Conservation (phyloP, 1,284 basidiomycete species). For the Ceratobasidium sp. region DNA sequence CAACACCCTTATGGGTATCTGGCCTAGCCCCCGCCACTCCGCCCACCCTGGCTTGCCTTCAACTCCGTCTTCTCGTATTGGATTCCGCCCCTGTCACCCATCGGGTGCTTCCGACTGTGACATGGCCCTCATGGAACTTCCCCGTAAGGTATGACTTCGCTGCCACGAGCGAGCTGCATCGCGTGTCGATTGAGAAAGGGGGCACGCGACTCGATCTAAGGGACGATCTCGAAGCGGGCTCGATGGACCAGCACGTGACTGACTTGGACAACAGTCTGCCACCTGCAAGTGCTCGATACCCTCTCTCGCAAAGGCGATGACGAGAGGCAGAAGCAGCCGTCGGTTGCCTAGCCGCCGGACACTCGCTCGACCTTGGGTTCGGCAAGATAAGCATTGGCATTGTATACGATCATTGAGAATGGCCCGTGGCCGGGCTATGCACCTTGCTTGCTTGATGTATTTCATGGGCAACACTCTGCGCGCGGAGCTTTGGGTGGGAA, state of each 20-base stretch:
- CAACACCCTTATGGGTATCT: constrained; percentile 48
- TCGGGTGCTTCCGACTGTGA: constrained; percentile 37
- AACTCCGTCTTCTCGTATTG: neutral
- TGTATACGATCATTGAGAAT: neutral
- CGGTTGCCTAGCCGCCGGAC: constrained; percentile 27
- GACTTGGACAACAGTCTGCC: constrained; percentile 1
- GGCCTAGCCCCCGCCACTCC: constrained; percentile 42
- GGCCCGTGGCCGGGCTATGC: too few relatives aligned
- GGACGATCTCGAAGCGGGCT: constrained; percentile 19
- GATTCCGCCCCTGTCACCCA: constrained; percentile 37
- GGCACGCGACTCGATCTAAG: neutral
- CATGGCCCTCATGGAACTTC: constrained; percentile 45
- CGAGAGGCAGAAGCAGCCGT: constrained; percentile 18
- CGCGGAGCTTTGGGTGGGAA: too few relatives aligned
- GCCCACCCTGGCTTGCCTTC: constrained; percentile 1
- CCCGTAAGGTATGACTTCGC: constrained; percentile 47
- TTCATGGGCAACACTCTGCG: too few relatives aligned
- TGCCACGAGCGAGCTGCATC: constrained; percentile 22
- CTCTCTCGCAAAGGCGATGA: constrained; percentile 30
- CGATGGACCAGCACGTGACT: constrained; percentile 22
- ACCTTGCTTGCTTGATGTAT: too few relatives aligned
- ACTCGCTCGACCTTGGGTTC: constrained; percentile 38
- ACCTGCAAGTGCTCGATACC: constrained; percentile 8
- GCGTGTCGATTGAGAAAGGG: constrained; percentile 24
- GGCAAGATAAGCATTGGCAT: constrained; percentile 23